Base-by-base conservation (phyloP, 75 land plant species). In the Pinus taeda region DNA sequence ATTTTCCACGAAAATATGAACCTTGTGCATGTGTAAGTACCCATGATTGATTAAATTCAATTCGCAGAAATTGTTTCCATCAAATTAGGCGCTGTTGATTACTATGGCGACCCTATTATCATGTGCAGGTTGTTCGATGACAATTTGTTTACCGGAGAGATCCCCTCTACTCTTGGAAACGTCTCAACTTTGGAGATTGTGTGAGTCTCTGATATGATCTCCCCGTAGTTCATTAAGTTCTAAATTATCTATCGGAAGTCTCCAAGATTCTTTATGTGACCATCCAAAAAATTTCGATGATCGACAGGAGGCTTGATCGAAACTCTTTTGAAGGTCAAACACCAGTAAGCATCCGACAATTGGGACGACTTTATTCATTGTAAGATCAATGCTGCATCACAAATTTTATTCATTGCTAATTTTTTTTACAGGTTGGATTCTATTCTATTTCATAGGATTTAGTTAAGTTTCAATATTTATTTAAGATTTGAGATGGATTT, bases 11-110 rank as follows among this genome's bases (percentile, higher is more conserved):
- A 83, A 15, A 75, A 85, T 9, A 86, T 86, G 88, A 71, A 69
- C 17, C 75, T 90, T 45, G 74, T 86, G 64, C 95, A 93, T 71
- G 57, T 90, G 95, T 93, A 87, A 88, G 91, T 76, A 69, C 3
- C 22, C 11, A 45, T 45, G 2, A 45, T 45, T 45, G 8, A 7
- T 45, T 45, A 6, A 7, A 7, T 45, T 45, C 53, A 45, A 1
- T 45, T 45, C 0, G 53, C 24, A 26, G 6, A 29, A 36, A 9
- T 79, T 85, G 30, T 45, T 45, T 45, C 11, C 53, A 45, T 45
- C 11, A 1, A 45, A 7, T 45, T 6, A 45, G 11, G 8, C 53
- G 53, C 53, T 8, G 11, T 7, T 45, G 53, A 45, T 45, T 0
- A 7, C 1, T 6, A 39, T 0, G 6, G 42, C 42, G 6, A 39